These are phyloP conservation scores for barrel medic (Medicago truncatula) DNA, from an alignment of 306 rosid species.

Conservation along the genomic window DNA sequence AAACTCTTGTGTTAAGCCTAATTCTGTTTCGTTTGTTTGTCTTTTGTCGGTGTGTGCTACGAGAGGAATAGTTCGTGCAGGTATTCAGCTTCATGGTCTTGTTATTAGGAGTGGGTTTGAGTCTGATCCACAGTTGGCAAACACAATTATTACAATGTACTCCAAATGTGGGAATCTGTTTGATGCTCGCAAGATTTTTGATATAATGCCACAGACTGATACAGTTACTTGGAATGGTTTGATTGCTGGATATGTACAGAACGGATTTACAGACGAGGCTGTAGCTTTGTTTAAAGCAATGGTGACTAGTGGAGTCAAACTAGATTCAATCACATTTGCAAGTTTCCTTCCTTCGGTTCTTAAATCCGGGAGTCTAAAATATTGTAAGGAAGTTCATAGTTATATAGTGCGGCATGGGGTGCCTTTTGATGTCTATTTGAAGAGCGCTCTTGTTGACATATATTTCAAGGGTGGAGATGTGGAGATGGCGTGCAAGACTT, in stretches of 20 bases:
- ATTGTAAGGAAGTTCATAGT: slow-evolving; percentile 71
- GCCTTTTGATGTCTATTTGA: slow-evolving; percentile 67
- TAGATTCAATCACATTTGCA: slow-evolving; percentile 70
- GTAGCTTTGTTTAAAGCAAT: slow-evolving; percentile 54
- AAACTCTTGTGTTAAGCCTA: slow-evolving; percentile 46
- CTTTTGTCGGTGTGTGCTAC: slow-evolving; percentile 64
- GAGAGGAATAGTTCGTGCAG: slow-evolving; percentile 56
- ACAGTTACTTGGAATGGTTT: slow-evolving; percentile 78
- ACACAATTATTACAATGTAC: slow-evolving; percentile 68
- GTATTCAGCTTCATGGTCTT: slow-evolving; percentile 79
- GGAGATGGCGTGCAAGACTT: slow-evolving; percentile 58
- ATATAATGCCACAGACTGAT: slow-evolving; percentile 59
- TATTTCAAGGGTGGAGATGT: slow-evolving; percentile 69
- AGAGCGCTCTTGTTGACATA: slow-evolving; percentile 71
- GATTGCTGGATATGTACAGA: slow-evolving; percentile 74
- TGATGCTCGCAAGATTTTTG: slow-evolving; percentile 59
- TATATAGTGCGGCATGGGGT: slow-evolving; percentile 61
- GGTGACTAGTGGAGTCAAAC: slow-evolving; percentile 65
- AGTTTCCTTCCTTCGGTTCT: slow-evolving; percentile 73
- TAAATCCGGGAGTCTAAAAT: slow-evolving; percentile 55
- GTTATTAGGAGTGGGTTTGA: slow-evolving; percentile 61
- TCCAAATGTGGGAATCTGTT: slow-evolving; percentile 62
- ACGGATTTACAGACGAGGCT: slow-evolving; percentile 64
- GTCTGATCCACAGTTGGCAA: slow-evolving; percentile 63
- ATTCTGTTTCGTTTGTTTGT: slow-evolving; percentile 66